phyloP scores from a whole-genome alignment of 2,329 filamentous ascomycete species.

The Chlorencoelia australis region DNA sequence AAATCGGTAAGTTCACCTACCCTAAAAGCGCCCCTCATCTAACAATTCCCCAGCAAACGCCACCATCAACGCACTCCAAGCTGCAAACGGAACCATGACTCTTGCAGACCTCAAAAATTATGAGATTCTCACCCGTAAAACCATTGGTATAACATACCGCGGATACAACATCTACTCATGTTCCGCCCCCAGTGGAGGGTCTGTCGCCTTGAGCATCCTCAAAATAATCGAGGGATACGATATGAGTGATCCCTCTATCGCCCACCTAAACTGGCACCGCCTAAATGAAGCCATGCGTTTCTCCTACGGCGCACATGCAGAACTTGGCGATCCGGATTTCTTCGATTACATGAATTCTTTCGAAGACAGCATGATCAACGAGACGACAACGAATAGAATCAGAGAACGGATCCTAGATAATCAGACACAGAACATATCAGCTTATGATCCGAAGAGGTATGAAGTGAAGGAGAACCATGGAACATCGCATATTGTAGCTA shows the following conservation, averaged over 20 bases:
- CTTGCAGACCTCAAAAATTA: constrained; percentile 56
- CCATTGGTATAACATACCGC: constrained; percentile 54
- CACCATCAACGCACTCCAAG: constrained; percentile 48
- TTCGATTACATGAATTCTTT: constrained; percentile 52
- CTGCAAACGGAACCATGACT: constrained; percentile 57
- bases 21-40: neutral
- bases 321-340: constrained; percentile 74
- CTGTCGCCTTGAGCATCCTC: constrained; percentile 54
- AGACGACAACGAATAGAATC: constrained; percentile 47
- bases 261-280: constrained; percentile 63
- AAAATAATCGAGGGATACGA: constrained; percentile 68
- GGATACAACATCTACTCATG: constrained; percentile 61
- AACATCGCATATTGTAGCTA: constrained; percentile 63
- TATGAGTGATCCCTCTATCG: constrained; percentile 37
- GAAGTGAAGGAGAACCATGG: constrained; percentile 62
- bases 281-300: constrained; percentile 86
- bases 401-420: constrained; percentile 61
- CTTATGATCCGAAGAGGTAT: constrained; percentile 61
- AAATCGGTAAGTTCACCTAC: constrained; percentile 31
- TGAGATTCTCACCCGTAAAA: constrained; percentile 50
- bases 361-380: constrained; percentile 58
- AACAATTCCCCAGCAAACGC: constrained; percentile 36
- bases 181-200: constrained; percentile 68
- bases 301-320: constrained; percentile 69
- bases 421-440: constrained; percentile 58